phyloP scores from a whole-genome alignment of 345 rosid species.

The Euphorbia pulcherrima region DNA sequence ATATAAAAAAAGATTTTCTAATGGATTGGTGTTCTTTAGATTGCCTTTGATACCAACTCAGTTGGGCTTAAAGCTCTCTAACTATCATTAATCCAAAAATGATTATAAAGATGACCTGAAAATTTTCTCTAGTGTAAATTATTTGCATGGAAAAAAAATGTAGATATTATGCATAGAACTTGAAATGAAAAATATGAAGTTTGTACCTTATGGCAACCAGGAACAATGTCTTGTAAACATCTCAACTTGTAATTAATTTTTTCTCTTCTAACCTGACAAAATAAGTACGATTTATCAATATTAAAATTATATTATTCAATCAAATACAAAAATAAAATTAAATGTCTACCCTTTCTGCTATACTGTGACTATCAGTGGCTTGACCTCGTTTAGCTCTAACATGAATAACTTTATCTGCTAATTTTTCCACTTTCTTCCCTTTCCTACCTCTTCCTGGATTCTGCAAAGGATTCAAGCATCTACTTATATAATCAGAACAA shows the following conservation, averaged over 20 bases:
- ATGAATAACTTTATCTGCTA: conserved; percentile 21
- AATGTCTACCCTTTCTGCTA: conserved; percentile 51
- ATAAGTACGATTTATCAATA: background rate
- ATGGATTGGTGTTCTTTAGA: no score
- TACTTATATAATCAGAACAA: background rate
- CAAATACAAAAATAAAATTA: background rate
- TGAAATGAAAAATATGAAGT: no score
- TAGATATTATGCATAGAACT: background rate
- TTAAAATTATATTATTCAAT: no score
- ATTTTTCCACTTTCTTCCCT: conserved; percentile 14
- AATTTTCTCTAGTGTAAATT: no score
- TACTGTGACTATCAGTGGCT: conserved; percentile 62
- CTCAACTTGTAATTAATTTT: conserved; percentile 29
- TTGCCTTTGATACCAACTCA: no score
- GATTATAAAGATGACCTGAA: no score
- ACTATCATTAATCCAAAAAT: no score
- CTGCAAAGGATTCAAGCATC: background rate
- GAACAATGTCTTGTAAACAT: conserved; percentile 30
- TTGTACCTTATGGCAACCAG: conserved; percentile 31
- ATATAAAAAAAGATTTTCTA: no score
- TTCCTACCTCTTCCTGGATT: conserved; percentile 10
- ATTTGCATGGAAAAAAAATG: background rate
- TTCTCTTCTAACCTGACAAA: conserved; percentile 29
- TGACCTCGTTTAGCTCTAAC: conserved; percentile 72
- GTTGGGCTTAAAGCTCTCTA: no score